A percentile compares a stretch with the other conserved stretches of the same genome.
Evolutionary conservation across 176 grass and related monocot genomes (phyloP).

Genomic region (Alopecurus myosuroides): DNA sequence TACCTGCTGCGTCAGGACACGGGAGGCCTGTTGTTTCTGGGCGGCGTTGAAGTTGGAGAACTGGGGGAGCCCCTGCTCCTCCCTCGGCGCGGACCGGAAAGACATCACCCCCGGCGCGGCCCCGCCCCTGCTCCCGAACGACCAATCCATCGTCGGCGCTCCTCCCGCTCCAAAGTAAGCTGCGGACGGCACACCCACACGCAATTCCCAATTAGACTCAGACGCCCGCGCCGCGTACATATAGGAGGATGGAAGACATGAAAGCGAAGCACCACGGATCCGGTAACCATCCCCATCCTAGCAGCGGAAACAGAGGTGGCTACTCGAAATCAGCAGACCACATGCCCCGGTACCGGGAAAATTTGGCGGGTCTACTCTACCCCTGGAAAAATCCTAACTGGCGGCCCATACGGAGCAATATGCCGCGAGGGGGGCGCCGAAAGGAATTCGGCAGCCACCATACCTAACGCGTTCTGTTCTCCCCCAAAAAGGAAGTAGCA

Average conservation of each 20-base stretch:
- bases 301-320: background rate
- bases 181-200: slow-evolving; percentile 27
- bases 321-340: slow-evolving; percentile 17
- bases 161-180: slow-evolving; percentile 43
- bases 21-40: slow-evolving; percentile 12
- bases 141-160: slow-evolving; percentile 57
- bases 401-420: slow-evolving; percentile 4
- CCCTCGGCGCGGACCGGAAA: slow-evolving; percentile 42
- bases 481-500: background rate
- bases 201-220: background rate
- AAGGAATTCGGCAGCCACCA: slow-evolving; percentile 36
- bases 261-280: slow-evolving; percentile 10
- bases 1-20: slow-evolving; percentile 56
- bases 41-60: slow-evolving; percentile 39
- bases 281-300: slow-evolving; percentile 31
- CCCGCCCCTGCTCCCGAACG: slow-evolving; percentile 43
- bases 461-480: background rate
- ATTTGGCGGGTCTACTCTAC: slow-evolving; percentile 17
- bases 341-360: slow-evolving; percentile 10
- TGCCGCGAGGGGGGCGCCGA: background rate
- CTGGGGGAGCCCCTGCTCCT: slow-evolving; percentile 32
- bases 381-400: background rate
- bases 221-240: background rate
- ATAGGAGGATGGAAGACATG: background rate
- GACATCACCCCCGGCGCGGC: slow-evolving; percentile 58